phyloP scores from a whole-genome alignment of 176 grass and related monocot genomes.

The Melocanna baccifera region DNA sequence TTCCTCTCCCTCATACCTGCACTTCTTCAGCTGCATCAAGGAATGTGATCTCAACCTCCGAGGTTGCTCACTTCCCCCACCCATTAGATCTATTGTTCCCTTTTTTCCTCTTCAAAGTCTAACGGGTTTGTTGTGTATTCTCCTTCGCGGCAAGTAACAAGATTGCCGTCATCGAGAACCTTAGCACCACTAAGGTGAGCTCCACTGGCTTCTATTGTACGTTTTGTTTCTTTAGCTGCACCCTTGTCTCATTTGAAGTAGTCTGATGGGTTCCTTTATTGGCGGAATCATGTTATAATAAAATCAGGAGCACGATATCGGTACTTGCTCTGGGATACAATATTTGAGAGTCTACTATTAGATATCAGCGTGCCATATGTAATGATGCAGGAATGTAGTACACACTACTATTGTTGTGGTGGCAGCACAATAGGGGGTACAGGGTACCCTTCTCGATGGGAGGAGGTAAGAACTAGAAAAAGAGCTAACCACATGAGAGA shows the following conservation, averaged over 20 bases:
- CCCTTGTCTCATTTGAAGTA: not conserved
- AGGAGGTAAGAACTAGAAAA: too few species aligned
- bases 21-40: slow-evolving; percentile 98
- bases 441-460: too few species aligned
- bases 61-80: slow-evolving; percentile 27
- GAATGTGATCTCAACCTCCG: slow-evolving; percentile 90
- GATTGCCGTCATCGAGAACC: slow-evolving; percentile 88
- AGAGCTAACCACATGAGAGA: too few species aligned
- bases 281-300: not conserved
- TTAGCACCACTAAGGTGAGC: slow-evolving; percentile 91
- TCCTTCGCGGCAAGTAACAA: slow-evolving; percentile 63
- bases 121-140: not conserved
- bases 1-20: slow-evolving; percentile 25
- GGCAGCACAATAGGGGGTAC: too few species aligned
- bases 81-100: slow-evolving; percentile 37
- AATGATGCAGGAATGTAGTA: not conserved
- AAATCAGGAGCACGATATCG: not conserved
- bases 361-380: not conserved
- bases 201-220: not conserved
- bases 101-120: not conserved
- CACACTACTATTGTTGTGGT: too few species aligned
- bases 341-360: not conserved
- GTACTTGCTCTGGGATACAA: not conserved
- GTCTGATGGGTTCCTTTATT: not conserved
- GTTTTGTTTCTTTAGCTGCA: not conserved